Base-by-base conservation (phyloP, 2,329 filamentous ascomycete genomes). In the Verticillium longisporum region DNA sequence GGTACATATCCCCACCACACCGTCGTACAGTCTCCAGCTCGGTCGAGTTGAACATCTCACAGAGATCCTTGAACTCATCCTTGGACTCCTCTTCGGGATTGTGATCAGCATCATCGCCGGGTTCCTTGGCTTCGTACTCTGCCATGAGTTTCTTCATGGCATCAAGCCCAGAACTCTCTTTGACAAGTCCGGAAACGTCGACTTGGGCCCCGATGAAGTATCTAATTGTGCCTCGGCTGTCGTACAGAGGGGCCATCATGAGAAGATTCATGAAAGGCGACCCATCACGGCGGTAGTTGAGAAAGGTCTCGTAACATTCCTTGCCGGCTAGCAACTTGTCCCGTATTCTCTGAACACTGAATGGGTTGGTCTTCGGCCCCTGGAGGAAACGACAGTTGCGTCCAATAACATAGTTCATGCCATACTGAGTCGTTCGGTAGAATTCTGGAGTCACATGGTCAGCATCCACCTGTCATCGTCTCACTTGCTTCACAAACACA, bases 341-440 rank as follows among this genome's bases (percentile, higher is more conserved):
- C 36, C 82, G 78, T 11, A 93, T 77, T 59, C 90, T 79, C 60
- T 78, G 74, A 0, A 89, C 78, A 58, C 86, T 89, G 63, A 82
- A 80, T 0, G 78, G 78, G 65, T 88, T 88, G 6, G 89, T 92
- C 67, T 83, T 84, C 0, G 89, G 89, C 0, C 90, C 90, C 71
- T 92, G 90, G 1, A 93, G 80, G 67, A 93, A 92, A 7, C 90
- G 85, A 67, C 90, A 92, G 65, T 93, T 93, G 36, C 88, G 84
- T 0, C 90, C 90, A 18, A 93, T 83, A 3, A 87, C 83, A 69
- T 92, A 91, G 61, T 80, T 82, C 75, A 89, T 85, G 4, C 88
- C 88, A 68, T 92, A 92, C 65, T 92, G 88, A 0, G 88, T 92
- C 4, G 88, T 90, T 56, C 84, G 81, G 66, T 90, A 83, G 66